phyloP scores from a whole-genome alignment of 106 monocot species.

The Phalaenopsis equestris region DNA sequence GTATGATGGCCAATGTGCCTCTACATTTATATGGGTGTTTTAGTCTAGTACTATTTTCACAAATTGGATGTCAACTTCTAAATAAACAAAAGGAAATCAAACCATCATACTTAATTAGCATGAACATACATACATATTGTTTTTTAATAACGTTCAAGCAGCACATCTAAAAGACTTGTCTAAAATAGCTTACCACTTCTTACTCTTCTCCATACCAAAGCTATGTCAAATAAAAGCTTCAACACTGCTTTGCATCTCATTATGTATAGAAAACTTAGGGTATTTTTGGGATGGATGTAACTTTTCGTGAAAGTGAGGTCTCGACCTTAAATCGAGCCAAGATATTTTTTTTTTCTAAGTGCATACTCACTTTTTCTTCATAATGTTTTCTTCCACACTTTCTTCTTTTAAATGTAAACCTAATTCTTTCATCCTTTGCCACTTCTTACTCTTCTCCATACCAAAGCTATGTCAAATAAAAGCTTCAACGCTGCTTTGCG shows the following conservation, averaged over 20 bases:
- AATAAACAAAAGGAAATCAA: background rate
- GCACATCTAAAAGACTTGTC: background rate
- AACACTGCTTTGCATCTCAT: background rate
- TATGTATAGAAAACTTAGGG: background rate
- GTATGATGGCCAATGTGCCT: background rate
- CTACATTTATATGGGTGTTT: background rate
- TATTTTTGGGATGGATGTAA: no score
- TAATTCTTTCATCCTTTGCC: background rate
- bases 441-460: background rate
- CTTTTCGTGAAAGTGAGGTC: no score
- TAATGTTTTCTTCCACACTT: background rate
- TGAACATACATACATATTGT: background rate
- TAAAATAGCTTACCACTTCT: background rate
- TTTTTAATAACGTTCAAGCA: background rate
- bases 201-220: background rate
- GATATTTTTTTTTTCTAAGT: background rate
- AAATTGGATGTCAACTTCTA: background rate
- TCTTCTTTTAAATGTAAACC: background rate
- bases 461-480: background rate
- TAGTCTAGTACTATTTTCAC: background rate
- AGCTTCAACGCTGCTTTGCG: background rate
- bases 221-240: background rate
- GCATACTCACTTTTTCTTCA: background rate
- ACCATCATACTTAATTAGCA: background rate
- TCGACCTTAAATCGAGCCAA: background rate